These are phyloP conservation scores for Lentinula edodes DNA, from an alignment of 768 basidiomycete species.

Conservation along the genomic window DNA sequence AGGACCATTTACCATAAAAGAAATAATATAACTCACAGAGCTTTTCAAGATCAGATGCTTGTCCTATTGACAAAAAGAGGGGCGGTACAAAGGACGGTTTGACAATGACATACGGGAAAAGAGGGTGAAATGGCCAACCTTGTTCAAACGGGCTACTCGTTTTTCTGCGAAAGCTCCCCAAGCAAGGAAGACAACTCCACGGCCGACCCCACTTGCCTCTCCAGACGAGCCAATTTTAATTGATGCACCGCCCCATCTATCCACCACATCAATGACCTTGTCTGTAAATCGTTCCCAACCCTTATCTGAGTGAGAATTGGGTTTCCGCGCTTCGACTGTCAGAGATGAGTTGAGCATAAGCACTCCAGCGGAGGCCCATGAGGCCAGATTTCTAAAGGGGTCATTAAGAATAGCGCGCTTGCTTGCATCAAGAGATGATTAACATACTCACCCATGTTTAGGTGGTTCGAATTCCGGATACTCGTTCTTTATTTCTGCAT, in stretches of 20 bases:
- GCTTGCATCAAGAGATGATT: not conserved
- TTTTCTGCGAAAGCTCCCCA: constrained; percentile 90
- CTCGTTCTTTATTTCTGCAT: constrained; percentile 78
- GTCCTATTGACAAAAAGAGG: constrained; percentile 31
- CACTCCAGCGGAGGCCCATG: constrained; percentile 84
- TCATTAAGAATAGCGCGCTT: constrained; percentile 3
- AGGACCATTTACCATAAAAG: not conserved
- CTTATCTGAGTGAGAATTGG: constrained; percentile 77
- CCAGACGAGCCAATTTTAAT: constrained; percentile 30
- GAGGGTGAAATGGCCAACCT: constrained; percentile 36
- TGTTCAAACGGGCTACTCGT: constrained; percentile 70
- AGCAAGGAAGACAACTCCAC: constrained; percentile 75
- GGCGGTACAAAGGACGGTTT: not conserved
- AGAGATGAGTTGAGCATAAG: constrained; percentile 90
- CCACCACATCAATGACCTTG: constrained; percentile 67
- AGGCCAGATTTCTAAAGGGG: constrained; percentile 53
- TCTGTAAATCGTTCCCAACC: constrained; percentile 95
- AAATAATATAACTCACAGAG: constrained; percentile 43
- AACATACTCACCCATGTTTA: constrained; percentile 67
- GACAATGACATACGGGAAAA: not conserved
- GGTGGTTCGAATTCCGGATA: constrained; percentile 77
- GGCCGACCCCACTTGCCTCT: constrained; percentile 46
- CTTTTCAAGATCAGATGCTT: constrained; percentile 80
- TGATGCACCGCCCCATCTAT: constrained; percentile 72
- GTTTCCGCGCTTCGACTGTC: constrained; percentile 70